Evolutionary conservation across 257 asterid species (phyloP).

Genomic region (Salvia hispanica): DNA sequence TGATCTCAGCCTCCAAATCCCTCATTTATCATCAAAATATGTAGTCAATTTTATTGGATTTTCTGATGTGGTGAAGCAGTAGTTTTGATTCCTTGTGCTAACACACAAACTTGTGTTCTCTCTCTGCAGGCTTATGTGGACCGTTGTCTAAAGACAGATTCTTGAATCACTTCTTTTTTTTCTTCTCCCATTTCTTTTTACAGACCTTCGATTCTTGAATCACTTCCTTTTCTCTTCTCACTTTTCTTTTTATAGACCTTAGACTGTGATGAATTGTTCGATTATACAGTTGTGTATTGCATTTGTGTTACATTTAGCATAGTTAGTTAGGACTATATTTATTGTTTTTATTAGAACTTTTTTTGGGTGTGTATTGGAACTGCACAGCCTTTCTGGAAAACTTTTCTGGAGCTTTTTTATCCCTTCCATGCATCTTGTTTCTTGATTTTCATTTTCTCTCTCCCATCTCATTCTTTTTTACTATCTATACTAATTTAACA

Average conservation of each 20-base stretch:
- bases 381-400: constrained; percentile 19
- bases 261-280: constrained; percentile 23
- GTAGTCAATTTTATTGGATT: neutral
- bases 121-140: constrained; percentile 73
- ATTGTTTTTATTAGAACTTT: neutral
- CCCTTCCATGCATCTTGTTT: too few relatives aligned
- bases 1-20: neutral
- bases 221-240: constrained; percentile 4
- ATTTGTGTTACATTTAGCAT: constrained; percentile 9
- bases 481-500: too few relatives aligned
- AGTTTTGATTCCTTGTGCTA: constrained; percentile 19
- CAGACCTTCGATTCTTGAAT: constrained; percentile 37
- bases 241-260: neutral
- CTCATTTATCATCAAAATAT: neutral
- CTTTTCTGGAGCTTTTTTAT: constrained; percentile 1
- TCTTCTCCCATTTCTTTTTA: neutral
- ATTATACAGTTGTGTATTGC: constrained; percentile 23
- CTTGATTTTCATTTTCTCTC: too few relatives aligned
- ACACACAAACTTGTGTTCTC: constrained; percentile 26
- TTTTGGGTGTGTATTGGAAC: constrained; percentile 19
- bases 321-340: constrained; percentile 3
- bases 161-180: constrained; percentile 39
- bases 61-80: neutral
- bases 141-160: constrained; percentile 54
- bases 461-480: too few relatives aligned